A percentile compares a stretch with the other conserved stretches of the same genome.
Conservation (phyloP, 2,329 filamentous ascomycete species). For the Sporothrix brunneoviolacea region DNA sequence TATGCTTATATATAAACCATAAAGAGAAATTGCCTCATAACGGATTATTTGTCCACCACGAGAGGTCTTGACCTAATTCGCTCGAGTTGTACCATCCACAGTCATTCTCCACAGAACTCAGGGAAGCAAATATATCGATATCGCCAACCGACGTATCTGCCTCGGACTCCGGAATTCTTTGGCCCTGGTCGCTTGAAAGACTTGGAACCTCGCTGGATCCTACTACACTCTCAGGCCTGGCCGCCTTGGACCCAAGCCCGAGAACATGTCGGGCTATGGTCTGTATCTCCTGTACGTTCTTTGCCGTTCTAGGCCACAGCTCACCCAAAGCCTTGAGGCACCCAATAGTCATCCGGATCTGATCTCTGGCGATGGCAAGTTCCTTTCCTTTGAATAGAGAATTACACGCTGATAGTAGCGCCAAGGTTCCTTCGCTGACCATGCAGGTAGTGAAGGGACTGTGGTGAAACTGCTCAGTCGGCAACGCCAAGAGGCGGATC, state of each 20-base stretch:
- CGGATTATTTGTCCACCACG: not conserved
- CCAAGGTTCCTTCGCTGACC: conserved; percentile 31
- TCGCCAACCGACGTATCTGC: not conserved
- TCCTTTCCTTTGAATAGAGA: conserved; percentile 28
- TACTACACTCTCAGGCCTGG: not conserved
- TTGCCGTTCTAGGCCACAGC: conserved; percentile 31
- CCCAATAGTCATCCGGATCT: conserved; percentile 36
- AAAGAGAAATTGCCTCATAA: not conserved
- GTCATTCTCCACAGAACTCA: not conserved
- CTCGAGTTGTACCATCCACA: too few species aligned
- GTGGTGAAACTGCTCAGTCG: conserved; percentile 28
- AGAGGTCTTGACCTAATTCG: not conserved
- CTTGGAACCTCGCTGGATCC: not conserved
- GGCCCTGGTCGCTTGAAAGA: not conserved
- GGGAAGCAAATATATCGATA: not conserved
- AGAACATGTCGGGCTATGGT: conserved; percentile 31
- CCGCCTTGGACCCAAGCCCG: conserved; percentile 4
- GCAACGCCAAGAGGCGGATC: conserved; percentile 32
- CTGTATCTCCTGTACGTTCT: conserved; percentile 34
- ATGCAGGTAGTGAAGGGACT: conserved; percentile 36
- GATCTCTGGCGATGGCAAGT: conserved; percentile 31
- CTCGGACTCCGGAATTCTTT: not conserved
- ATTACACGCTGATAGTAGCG: conserved; percentile 31
- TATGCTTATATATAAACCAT: too few species aligned
- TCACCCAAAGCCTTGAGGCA: conserved; percentile 31